Percentiles rank a stretch among this genome's conserved stretches.
These are phyloP conservation scores for Hippophae gyantsensis DNA, from an alignment of 306 rosid genomes.

Conservation along the genomic window DNA sequence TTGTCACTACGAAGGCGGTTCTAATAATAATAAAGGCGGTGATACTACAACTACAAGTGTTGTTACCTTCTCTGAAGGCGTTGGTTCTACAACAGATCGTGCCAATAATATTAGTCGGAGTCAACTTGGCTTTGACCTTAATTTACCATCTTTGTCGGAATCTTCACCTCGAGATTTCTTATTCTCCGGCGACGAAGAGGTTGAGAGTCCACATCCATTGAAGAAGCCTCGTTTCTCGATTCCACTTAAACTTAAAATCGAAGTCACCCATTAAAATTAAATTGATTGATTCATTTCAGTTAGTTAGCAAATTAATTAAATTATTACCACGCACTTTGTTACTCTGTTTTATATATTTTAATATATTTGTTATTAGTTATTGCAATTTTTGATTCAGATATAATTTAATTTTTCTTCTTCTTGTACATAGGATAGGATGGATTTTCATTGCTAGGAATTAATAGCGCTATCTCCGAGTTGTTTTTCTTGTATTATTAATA, in stretches of 20 bases:
- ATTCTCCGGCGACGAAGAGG: constrained; percentile 71
- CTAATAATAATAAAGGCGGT: not conserved
- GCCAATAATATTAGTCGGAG: constrained; percentile 36
- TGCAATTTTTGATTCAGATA: too few relatives aligned
- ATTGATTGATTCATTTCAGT: not conserved
- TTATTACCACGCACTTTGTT: not conserved
- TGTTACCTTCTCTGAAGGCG: constrained; percentile 70
- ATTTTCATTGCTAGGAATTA: too few relatives aligned
- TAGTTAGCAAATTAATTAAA: not conserved
- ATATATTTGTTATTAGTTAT: too few relatives aligned
- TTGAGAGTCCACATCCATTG: constrained; percentile 69
- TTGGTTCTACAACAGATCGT: constrained; percentile 62
- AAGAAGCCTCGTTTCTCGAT: constrained; percentile 57
- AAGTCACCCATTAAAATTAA: constrained; percentile 16
- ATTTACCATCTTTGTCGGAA: constrained; percentile 80
- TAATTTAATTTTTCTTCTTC: too few relatives aligned
- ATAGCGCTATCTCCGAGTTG: not conserved
- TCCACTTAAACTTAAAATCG: constrained; percentile 38
- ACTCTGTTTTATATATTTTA: too few relatives aligned
- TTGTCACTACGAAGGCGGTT: constrained; percentile 87
- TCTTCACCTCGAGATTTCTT: constrained; percentile 28
- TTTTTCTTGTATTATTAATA: not conserved
- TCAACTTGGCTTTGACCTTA: constrained; percentile 70
- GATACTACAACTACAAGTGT: constrained; percentile 27
- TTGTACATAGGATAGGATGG: too few relatives aligned